A percentile compares a stretch with the other conserved stretches of the same genome.
These are phyloP conservation scores for Aotearoamyces nothofagi DNA, from an alignment of 2,329 filamentous ascomycete species.

Conservation along the genomic window DNA sequence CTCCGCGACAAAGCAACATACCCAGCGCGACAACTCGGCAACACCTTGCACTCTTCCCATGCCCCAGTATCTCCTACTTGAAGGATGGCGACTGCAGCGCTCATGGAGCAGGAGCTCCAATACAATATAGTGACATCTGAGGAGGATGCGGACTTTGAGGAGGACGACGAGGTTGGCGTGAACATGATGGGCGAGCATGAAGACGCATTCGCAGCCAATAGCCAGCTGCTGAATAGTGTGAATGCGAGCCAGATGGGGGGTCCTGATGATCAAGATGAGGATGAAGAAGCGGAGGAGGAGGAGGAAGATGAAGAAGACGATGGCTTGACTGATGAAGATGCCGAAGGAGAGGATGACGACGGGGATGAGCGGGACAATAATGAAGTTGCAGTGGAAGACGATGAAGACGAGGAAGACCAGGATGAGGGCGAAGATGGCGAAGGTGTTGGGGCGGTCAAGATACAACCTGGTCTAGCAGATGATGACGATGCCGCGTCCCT, in stretches of 20 bases:
- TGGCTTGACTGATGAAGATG: conserved; percentile 10
- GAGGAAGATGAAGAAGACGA: conserved; percentile 22
- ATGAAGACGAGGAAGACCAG: conserved; percentile 25
- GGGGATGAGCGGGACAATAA: conserved; percentile 13
- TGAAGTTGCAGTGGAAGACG: conserved; percentile 22
- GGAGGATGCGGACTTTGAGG: conserved; percentile 20
- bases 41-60: background rate
- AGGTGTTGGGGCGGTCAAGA: conserved; percentile 20
- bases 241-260: conserved; percentile 10
- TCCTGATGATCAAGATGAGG: conserved; percentile 20
- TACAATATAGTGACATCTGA: conserved; percentile 19
- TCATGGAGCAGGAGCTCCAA: conserved; percentile 18
- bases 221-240: conserved; percentile 19
- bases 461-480: conserved; percentile 15
- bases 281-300: conserved; percentile 17
- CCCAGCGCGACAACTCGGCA: background rate
- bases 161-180: conserved; percentile 16
- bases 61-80: conserved; percentile 10
- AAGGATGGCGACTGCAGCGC: conserved; percentile 16
- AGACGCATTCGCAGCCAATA: conserved; percentile 19
- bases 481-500: conserved; percentile 26
- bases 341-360: conserved; percentile 23
- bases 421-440: conserved; percentile 24
- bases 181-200: conserved; percentile 14
- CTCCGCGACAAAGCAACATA: background rate